Evolutionary conservation across 257 asterid genomes (phyloP), one percentile per base, ranked within the genome.

Genomic region (Schizonepeta tenuifolia): DNA sequence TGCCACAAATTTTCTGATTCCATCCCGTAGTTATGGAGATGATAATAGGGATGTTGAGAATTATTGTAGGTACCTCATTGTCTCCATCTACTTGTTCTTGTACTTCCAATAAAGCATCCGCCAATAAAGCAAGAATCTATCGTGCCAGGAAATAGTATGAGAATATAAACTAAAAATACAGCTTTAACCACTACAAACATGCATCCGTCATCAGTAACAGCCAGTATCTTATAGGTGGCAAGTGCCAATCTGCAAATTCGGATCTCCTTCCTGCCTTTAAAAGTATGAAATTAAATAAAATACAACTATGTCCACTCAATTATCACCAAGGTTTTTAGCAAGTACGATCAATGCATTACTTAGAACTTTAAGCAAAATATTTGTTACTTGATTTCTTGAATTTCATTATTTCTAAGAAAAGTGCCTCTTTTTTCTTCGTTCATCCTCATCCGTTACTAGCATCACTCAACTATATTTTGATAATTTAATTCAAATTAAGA

Each of bases 121-220:
- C 96, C 87, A 95, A 67, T 84, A 92, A 63, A 65, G 91, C 91
- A 77, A 95, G 79, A 78, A 95, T 85, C 99, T 95, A 75, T 67
- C 4, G 57, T 43, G 65, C 63, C 77, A 72, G 57, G 41, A 38
- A 80, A 75, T 68, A 57, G 78, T 20, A 17, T 31, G 68, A 72
- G 41, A 35, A 21, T 44, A 55, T 61, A 54, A 73, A 62, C 60
- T 17, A 9, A 69, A 51, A 74, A 22, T 20, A 56, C 75, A 51
- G 47, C 15, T 64, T 54, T 3, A 13, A 70, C 50, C 64, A 69
- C 47, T 15, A 69, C 38, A 20, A 62, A 51, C 36, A 64, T 33
- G n/a, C 18, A 66, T 74, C 62, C 3, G 46, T 58, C 14, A 66
- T 74, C 67, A 3, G 46, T 58, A 67, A 11, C 58, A 60, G 59